Evolutionary conservation across 306 rosid species (phyloP).

Genomic region (Nissolia schottii): DNA sequence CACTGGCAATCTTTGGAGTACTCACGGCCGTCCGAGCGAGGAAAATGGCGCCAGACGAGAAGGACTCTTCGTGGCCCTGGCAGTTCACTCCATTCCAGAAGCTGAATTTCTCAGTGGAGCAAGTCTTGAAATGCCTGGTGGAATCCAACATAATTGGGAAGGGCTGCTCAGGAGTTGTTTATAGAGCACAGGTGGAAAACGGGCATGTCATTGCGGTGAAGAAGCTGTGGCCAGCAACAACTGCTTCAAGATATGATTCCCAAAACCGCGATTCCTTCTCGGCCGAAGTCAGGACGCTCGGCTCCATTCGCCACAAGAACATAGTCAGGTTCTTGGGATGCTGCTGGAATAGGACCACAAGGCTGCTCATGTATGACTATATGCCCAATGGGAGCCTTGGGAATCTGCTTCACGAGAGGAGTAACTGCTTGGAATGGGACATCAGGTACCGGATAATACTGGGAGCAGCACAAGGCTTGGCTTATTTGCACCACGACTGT

Average conservation of each 20-base stretch:
- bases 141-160: constrained; percentile 83
- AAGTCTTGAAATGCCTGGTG: constrained; percentile 57
- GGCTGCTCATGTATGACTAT: constrained; percentile 80
- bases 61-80: constrained; percentile 74
- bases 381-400: constrained; percentile 94
- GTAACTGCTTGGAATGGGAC: constrained; percentile 75
- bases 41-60: constrained; percentile 49
- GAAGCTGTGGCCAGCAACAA: constrained; percentile 77
- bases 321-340: constrained; percentile 88
- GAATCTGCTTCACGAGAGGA: constrained; percentile 62
- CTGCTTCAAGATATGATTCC: constrained; percentile 32
- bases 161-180: constrained; percentile 82
- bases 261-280: constrained; percentile 65
- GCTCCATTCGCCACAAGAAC: constrained; percentile 87
- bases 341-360: constrained; percentile 69
- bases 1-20: constrained; percentile 55
- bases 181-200: constrained; percentile 59
- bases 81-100: constrained; percentile 84
- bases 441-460: constrained; percentile 60
- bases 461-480: constrained; percentile 89
- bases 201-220: constrained; percentile 82
- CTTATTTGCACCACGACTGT: constrained; percentile 89
- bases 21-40: constrained; percentile 44
- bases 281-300: constrained; percentile 80
- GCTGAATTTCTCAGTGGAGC: constrained; percentile 72